phyloP scores from a whole-genome alignment of 805 yeast species.

The Jamesozyma piceae region DNA sequence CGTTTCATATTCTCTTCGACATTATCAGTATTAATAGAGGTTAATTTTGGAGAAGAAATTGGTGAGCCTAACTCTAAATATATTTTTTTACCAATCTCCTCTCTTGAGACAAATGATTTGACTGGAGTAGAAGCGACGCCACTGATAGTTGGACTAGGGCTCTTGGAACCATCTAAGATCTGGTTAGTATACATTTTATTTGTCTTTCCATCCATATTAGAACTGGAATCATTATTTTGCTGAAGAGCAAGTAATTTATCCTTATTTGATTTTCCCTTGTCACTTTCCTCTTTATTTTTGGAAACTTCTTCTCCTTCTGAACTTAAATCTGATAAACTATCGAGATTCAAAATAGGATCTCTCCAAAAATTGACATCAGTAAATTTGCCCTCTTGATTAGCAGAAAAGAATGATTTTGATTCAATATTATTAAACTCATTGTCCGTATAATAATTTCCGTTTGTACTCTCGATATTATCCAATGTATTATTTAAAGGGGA shows the following conservation, averaged over 20 bases:
- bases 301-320: conserved; percentile 21
- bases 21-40: conserved; percentile 10
- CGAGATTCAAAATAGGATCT: conserved; percentile 59
- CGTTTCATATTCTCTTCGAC: conserved; percentile 11
- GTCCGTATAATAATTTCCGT: background rate
- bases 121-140: background rate
- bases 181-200: background rate
- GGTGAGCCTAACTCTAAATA: conserved; percentile 31
- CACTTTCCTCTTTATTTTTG: conserved; percentile 3
- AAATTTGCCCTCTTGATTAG: conserved; percentile 36
- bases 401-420: conserved; percentile 15
- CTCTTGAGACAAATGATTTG: conserved; percentile 5
- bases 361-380: conserved; percentile 92
- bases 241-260: conserved; percentile 1
- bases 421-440: conserved; percentile 9
- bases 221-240: conserved; percentile 2
- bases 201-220: background rate
- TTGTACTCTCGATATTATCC: conserved; percentile 10
- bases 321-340: conserved; percentile 49
- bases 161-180: background rate
- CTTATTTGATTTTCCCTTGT: conserved; percentile 2
- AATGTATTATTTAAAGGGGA: conserved; percentile 18
- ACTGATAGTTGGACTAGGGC: too few relatives aligned
- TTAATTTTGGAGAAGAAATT: conserved; percentile 25
- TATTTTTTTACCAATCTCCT: conserved; percentile 25